phyloP scores from a whole-genome alignment of 2,329 filamentous ascomycete species.

The Blastomyces emzantsi region DNA sequence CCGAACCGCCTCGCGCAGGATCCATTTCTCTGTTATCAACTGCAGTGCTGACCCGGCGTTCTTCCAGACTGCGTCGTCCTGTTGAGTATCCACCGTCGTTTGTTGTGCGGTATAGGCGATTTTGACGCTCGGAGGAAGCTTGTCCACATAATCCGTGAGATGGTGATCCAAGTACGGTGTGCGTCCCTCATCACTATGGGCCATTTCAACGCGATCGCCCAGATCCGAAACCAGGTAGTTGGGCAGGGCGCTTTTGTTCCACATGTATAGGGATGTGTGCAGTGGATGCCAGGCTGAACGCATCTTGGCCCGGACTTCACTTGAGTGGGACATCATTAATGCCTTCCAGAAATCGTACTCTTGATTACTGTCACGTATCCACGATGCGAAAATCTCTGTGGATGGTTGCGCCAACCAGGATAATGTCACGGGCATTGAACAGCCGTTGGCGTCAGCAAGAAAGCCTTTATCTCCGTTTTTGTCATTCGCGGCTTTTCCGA shows the following conservation, averaged over 20 bases:
- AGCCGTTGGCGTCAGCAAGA: not conserved
- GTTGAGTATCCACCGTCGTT: constrained; percentile 7
- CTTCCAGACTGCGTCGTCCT: not conserved
- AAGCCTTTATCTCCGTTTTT: not conserved
- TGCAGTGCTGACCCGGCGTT: constrained; percentile 12
- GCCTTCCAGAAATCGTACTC: constrained; percentile 18
- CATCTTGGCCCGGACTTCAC: constrained; percentile 22
- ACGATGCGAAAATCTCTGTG: constrained; percentile 25
- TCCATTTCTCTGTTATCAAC: constrained; percentile 41
- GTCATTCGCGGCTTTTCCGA: not conserved
- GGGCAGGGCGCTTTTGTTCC: constrained; percentile 29
- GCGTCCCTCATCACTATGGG: constrained; percentile 32
- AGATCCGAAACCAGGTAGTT: constrained; percentile 37
- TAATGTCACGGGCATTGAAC: not conserved
- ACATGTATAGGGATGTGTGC: constrained; percentile 33
- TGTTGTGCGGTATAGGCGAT: constrained; percentile 24
- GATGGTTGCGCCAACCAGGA: not conserved
- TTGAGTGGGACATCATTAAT: not conserved
- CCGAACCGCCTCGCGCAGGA: constrained; percentile 43
- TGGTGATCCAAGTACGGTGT: constrained; percentile 27
- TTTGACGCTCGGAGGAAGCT: constrained; percentile 26
- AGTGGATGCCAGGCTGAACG: constrained; percentile 34
- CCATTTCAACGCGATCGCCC: constrained; percentile 41
- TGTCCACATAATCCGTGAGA: constrained; percentile 24
- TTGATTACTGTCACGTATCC: constrained; percentile 23